A percentile compares a stretch with the other conserved stretches of the same genome.
phyloP scores from a whole-genome alignment of 208 protist genomes.

The Crithidia thermophila region DNA sequence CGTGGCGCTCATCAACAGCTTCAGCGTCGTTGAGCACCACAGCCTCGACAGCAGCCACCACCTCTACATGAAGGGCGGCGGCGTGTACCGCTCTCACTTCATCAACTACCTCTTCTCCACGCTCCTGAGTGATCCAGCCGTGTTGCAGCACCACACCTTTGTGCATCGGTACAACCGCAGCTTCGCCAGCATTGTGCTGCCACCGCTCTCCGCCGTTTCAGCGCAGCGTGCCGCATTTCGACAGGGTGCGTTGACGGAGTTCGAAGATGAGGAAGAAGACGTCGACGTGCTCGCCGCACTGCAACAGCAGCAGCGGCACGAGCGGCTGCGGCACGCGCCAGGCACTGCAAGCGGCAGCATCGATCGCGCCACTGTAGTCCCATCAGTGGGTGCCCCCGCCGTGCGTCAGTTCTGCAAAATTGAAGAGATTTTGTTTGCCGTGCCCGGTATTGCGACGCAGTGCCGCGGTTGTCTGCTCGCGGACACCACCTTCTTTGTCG shows the following conservation, averaged over 20 bases:
- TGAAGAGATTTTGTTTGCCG: constrained; percentile 89
- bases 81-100: constrained; percentile 84
- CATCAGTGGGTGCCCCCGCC: constrained; percentile 31
- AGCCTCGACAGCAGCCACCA: constrained; percentile 74
- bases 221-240: not conserved
- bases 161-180: constrained; percentile 77
- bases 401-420: constrained; percentile 79
- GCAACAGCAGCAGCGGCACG: constrained; percentile 4
- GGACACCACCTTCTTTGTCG: constrained; percentile 87
- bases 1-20: constrained; percentile 84
- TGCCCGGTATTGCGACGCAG: constrained; percentile 85
- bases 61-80: constrained; percentile 72
- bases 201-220: constrained; percentile 35
- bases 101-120: constrained; percentile 72
- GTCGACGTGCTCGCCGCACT: not conserved
- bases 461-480: constrained; percentile 88
- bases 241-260: not conserved
- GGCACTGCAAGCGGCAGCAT: not conserved
- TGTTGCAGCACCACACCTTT: constrained; percentile 51
- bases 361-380: not conserved
- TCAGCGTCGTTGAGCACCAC: constrained; percentile 88
- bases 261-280: constrained; percentile 9
- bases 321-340: not conserved
- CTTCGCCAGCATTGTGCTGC: constrained; percentile 67
- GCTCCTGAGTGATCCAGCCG: constrained; percentile 44